These are phyloP conservation scores for Lentinula detonsa DNA, from an alignment of 768 basidiomycete species.

Conservation along the genomic window DNA sequence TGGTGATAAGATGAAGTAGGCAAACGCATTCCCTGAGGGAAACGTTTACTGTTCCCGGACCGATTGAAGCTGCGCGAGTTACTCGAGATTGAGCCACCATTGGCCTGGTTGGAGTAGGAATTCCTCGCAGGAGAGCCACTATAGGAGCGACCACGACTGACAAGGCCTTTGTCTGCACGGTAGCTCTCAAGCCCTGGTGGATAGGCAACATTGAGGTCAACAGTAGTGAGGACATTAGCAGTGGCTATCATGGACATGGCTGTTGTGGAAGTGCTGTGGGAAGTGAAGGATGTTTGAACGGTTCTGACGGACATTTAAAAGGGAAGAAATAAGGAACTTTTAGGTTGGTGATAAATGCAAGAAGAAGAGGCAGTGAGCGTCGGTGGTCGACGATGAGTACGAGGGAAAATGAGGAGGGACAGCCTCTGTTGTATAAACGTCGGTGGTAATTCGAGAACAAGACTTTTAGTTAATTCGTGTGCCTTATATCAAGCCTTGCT, in stretches of 20 bases:
- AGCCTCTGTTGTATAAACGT: background rate
- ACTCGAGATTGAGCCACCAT: background rate
- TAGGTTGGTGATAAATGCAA: background rate
- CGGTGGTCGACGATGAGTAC: background rate
- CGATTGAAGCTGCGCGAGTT: background rate
- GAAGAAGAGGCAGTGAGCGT: conserved; percentile 1
- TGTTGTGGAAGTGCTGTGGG: background rate
- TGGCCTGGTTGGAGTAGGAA: background rate
- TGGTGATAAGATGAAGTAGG: conserved; percentile 1
- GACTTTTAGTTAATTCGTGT: background rate
- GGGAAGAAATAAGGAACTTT: background rate
- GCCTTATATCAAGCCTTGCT: background rate
- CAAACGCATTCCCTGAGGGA: conserved; percentile 6
- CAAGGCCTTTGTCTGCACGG: background rate
- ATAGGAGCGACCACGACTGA: background rate
- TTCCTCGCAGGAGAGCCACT: background rate
- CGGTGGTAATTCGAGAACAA: background rate
- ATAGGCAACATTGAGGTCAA: background rate
- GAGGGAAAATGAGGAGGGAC: background rate
- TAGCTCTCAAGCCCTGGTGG: background rate
- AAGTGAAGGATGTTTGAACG: conserved; percentile 3
- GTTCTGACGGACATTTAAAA: conserved; percentile 4
- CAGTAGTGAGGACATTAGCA: background rate
- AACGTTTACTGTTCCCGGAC: background rate
- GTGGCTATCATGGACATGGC: background rate